A percentile compares a stretch with the other conserved stretches of the same genome.
phyloP scores from a whole-genome alignment of 768 basidiomycete species.

The Brasilioporus rufonigricans region DNA sequence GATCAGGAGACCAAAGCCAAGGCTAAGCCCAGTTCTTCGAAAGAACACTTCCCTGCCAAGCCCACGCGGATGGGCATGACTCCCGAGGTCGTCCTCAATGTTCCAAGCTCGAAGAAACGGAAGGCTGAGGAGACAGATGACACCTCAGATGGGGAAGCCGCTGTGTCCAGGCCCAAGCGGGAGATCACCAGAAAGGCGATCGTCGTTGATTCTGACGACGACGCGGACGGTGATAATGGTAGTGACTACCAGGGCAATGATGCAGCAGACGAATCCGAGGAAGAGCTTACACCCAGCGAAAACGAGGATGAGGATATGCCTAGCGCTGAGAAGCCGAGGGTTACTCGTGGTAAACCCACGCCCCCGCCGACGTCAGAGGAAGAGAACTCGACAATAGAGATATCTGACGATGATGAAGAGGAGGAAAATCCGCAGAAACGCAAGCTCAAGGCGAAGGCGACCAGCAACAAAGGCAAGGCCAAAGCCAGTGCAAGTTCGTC shows the following conservation, averaged over 20 bases:
- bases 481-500: constrained; percentile 28
- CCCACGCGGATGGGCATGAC: constrained; percentile 39
- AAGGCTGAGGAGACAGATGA: constrained; percentile 19
- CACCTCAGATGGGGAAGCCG: constrained; percentile 29
- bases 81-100: constrained; percentile 59
- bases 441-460: constrained; percentile 24
- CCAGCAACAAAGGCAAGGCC: constrained; percentile 19
- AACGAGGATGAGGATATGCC: constrained; percentile 24
- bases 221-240: constrained; percentile 33
- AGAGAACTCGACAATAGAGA: constrained; percentile 23
- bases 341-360: constrained; percentile 20
- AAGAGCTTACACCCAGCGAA: constrained; percentile 26
- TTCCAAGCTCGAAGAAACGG: constrained; percentile 17
- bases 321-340: constrained; percentile 22
- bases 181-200: constrained; percentile 36
- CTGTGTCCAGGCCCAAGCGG: constrained; percentile 37
- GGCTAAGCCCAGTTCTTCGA: constrained; percentile 12
- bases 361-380: constrained; percentile 34
- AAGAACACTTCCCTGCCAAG: constrained; percentile 27
- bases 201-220: constrained; percentile 53
- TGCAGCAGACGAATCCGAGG: constrained; percentile 39
- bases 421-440: constrained; percentile 32
- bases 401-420: constrained; percentile 25
- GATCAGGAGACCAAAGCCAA: constrained; percentile 22
- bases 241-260: constrained; percentile 34